phyloP scores from a whole-genome alignment of 164 flowering plant species.

The Macadamia tetraphylla region DNA sequence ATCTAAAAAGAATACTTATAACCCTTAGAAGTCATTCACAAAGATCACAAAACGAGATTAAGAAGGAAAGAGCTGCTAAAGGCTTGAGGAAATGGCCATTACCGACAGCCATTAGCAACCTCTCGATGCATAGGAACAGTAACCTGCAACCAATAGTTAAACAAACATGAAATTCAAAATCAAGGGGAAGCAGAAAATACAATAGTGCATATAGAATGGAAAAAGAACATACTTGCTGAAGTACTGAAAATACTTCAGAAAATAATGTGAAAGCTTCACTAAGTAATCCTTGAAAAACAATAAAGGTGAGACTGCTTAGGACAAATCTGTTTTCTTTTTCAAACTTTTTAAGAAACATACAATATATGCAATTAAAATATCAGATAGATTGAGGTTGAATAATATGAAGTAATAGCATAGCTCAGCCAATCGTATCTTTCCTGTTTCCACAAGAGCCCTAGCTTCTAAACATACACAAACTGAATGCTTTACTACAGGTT shows the following conservation, averaged over 20 bases:
- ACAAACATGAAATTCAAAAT: background rate
- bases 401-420: conserved; percentile 28
- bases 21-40: too few relatives aligned
- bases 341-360: background rate
- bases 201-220: background rate
- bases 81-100: conserved; percentile 13
- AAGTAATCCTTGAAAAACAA: conserved; percentile 77
- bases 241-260: conserved; percentile 89
- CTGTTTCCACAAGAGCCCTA: conserved; percentile 89
- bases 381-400: background rate
- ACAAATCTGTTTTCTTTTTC: background rate
- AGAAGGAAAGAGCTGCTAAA: background rate
- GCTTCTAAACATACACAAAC: conserved; percentile 90
- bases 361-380: background rate
- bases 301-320: background rate
- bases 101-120: conserved; percentile 97
- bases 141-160: conserved; percentile 43
- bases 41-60: too few relatives aligned
- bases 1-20: too few relatives aligned
- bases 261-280: conserved; percentile 83
- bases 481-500: conserved; percentile 92
- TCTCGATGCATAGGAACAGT: conserved; percentile 99
- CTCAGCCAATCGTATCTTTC: conserved; percentile 87
- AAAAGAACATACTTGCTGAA: conserved; percentile 72
- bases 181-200: background rate